Base-by-base conservation (phyloP, 169 alveolate genomes). In the Eimeria sp. region DNA sequence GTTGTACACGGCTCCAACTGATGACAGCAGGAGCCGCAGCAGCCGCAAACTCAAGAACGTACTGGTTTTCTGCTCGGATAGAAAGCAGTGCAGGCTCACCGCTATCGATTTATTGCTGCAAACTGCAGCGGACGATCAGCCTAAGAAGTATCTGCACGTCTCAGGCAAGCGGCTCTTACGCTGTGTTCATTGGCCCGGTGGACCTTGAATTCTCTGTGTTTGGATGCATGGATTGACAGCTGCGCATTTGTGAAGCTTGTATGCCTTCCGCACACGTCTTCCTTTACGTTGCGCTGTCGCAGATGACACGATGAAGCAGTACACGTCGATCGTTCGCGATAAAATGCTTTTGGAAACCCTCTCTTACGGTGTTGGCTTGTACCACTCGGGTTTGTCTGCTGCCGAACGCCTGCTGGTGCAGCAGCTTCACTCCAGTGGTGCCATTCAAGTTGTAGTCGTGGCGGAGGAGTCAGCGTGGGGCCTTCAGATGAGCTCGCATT, bases 381-480 rank as follows among this genome's bases (percentile, higher is more conserved):
- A 98, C 54, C 99, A 98, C 97, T 99, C 98, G 95, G 99, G 97
- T 30, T 96, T 97, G 91, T 93, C 97, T 0, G 98, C 98, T n/a
- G 97, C 97, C 20, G 99, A 98, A 62, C 97, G 91, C 87, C 98
- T 97, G 72, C 97, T 98, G 60, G 98, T 97, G 91, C 97, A 98
- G 97, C 96, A 95, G 64, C 97, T 98, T 95, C 97, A 97, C 93
- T 97, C 98, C 40, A 96, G 97, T 56, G 98, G 98, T 23, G 97
- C 97, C 58, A 97, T 99, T 89, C 98, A 98, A 95, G 98, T 99
- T 46, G 97, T 99, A 62, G 98, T 99, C 16, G 98, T 98, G 68
- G 98, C 99, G 13, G 98, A 99, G 76, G 98, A 98, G 95, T 97
- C 98, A 71, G 97, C 99, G 11, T 99, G 99, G 99, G 99, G 99